Conservation (phyloP, 768 basidiomycete species). For the Neoboletus magnificus region DNA sequence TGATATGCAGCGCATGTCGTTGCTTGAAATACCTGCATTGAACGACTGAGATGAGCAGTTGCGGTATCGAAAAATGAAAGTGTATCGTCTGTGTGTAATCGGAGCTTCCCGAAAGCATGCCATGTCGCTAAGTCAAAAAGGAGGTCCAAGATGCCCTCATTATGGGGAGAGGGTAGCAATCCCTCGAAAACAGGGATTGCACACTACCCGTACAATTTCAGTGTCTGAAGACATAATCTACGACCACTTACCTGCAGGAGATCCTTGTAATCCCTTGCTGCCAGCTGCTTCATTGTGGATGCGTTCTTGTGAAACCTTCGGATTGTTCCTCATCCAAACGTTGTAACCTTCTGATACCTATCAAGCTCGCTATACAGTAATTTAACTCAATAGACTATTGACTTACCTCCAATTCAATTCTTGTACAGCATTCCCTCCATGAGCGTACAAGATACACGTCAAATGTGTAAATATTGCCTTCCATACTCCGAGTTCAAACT, state of each 20-base stretch:
- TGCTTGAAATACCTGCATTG: not conserved
- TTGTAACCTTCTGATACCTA: not conserved
- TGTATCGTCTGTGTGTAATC: not conserved
- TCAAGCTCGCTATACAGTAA: not conserved
- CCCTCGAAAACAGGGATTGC: not conserved
- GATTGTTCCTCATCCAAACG: not conserved
- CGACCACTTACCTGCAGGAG: not conserved
- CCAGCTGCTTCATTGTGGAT: not conserved
- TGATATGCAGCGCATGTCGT: not conserved
- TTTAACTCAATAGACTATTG: not conserved
- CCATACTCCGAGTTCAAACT: constrained; percentile 2
- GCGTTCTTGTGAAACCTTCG: not conserved
- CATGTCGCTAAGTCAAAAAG: not conserved
- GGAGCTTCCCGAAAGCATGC: not conserved
- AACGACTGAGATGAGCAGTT: not conserved
- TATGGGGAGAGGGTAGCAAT: not conserved
- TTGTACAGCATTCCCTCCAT: not conserved
- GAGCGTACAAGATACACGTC: not conserved
- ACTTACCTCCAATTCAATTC: not conserved
- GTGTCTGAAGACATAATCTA: rapidly evolving
- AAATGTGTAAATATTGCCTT: not conserved
- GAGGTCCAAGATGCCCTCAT: not conserved
- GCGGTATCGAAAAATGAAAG: not conserved
- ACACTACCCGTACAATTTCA: not conserved
- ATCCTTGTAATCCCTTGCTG: not conserved